Evolutionary conservation across 140 eudicot species (phyloP).

Genomic region (Flaveria floridana): DNA sequence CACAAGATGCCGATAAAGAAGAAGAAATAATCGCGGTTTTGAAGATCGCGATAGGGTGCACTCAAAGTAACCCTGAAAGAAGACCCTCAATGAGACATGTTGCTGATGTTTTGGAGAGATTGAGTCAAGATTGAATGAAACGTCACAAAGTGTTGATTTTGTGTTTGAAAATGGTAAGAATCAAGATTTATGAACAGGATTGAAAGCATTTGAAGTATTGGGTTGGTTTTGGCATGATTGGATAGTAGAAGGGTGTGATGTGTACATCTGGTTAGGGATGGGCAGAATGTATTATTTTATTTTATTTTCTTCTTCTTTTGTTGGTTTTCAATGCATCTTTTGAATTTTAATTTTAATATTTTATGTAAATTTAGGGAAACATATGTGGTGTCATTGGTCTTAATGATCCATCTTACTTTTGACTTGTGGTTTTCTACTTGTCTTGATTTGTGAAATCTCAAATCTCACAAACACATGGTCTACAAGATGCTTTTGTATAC

Average conservation of each 20-base stretch:
- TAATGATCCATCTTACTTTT: neutral
- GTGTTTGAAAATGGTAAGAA: neutral
- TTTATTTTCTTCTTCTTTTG: neutral
- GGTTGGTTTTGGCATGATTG: constrained; percentile 33
- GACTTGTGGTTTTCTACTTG: neutral
- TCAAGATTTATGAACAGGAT: constrained; percentile 8
- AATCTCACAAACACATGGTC: neutral
- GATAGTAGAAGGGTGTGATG: constrained; percentile 37
- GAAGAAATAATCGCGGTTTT: constrained; percentile 86
- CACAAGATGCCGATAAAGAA: constrained; percentile 67
- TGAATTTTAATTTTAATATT: constrained; percentile 13
- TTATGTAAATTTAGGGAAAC: constrained; percentile 30
- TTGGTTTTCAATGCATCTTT: constrained; percentile 19
- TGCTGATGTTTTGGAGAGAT: constrained; percentile 66
- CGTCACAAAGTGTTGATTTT: neutral
- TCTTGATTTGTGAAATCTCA: neutral
- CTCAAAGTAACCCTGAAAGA: constrained; percentile 66
- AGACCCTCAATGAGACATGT: constrained; percentile 90
- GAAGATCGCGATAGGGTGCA: constrained; percentile 89
- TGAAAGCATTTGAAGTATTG: constrained; percentile 19
- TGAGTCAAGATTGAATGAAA: constrained; percentile 33
- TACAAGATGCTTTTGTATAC: neutral
- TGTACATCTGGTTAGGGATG: constrained; percentile 34
- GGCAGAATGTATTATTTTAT: constrained; percentile 29
- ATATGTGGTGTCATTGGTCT: constrained; percentile 28